Percentiles rank a stretch among this genome's conserved stretches.
Conservation (phyloP, 2,329 filamentous ascomycete genomes). For the Amphichorda felina region DNA sequence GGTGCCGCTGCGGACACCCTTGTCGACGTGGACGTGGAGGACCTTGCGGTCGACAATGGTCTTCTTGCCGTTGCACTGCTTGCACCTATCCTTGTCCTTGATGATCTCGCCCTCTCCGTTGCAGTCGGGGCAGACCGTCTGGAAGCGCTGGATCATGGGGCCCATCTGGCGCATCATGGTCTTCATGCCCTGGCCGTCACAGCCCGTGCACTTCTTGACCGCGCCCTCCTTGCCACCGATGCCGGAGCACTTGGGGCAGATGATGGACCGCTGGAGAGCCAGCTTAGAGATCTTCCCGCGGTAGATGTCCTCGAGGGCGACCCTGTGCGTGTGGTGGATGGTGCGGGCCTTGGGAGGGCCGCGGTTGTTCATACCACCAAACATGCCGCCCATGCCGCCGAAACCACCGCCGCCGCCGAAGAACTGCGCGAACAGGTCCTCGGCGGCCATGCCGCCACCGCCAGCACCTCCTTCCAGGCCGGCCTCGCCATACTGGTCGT, state of each 20-base stretch:
- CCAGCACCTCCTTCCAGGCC: slow-evolving; percentile 82
- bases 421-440: slow-evolving; percentile 95
- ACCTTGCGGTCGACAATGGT: slow-evolving; percentile 96
- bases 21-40: slow-evolving; percentile 93
- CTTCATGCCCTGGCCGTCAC: slow-evolving; percentile 95
- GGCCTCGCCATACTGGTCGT: slow-evolving; percentile 97
- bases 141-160: slow-evolving; percentile 99
- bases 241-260: slow-evolving; percentile 90
- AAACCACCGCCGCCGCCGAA: slow-evolving; percentile 69
- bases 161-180: slow-evolving; percentile 99
- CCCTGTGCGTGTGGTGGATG: slow-evolving; percentile 97
- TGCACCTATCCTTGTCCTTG: slow-evolving; percentile 95
- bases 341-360: slow-evolving; percentile 84
- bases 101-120: slow-evolving; percentile 96
- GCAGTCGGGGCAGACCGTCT: slow-evolving; percentile 97
- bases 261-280: slow-evolving; percentile 91
- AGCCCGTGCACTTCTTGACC: slow-evolving; percentile 85
- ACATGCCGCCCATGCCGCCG: slow-evolving; percentile 58
- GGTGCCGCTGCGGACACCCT: slow-evolving; percentile 83
- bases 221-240: slow-evolving; percentile 94
- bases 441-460: slow-evolving; percentile 80
- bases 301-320: slow-evolving; percentile 96
- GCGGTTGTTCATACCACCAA: slow-evolving; percentile 53
- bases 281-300: slow-evolving; percentile 96
- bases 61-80: slow-evolving; percentile 94